A percentile compares a stretch with the other conserved stretches of the same genome.
Evolutionary conservation across 495 filamentous ascomycete species (phyloP).

Genomic region (Penicillium flavigenum): DNA sequence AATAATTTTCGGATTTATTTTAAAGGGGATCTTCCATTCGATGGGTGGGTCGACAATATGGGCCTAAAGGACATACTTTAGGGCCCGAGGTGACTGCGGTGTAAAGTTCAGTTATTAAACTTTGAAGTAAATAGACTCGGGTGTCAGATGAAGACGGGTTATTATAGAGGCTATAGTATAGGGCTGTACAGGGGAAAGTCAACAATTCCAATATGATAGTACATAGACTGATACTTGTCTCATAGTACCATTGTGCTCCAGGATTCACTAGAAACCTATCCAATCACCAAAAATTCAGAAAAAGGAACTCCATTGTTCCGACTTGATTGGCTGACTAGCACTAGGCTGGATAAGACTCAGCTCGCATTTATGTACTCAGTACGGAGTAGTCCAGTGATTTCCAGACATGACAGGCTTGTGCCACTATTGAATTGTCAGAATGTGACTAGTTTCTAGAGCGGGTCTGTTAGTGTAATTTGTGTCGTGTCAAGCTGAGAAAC

Average conservation of each 20-base stretch:
- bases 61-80: not conserved
- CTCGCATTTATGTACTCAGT: not conserved
- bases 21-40: not conserved
- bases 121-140: conserved; percentile 3
- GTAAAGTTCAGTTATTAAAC: conserved; percentile 3
- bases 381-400: not conserved
- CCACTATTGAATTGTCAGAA: conserved; percentile 6
- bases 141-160: not conserved
- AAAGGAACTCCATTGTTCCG: conserved; percentile 5
- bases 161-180: not conserved
- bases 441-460: conserved; percentile 7
- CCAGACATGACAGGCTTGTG: not conserved
- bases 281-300: not conserved
- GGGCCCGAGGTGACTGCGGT: conserved; percentile 16
- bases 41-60: not conserved
- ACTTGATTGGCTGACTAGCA: conserved; percentile 1
- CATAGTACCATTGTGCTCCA: not conserved
- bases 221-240: not conserved
- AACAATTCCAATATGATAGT: not conserved
- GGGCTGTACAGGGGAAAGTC: not conserved
- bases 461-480: not conserved
- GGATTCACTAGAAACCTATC: not conserved
- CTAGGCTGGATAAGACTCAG: not conserved
- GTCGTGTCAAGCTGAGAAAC: conserved; percentile 11
- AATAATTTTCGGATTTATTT: not conserved